A percentile compares a stretch with the other conserved stretches of the same genome.
These are phyloP conservation scores for Teunomyces gatunensis DNA, from an alignment of 805 yeast species.

Conservation along the genomic window DNA sequence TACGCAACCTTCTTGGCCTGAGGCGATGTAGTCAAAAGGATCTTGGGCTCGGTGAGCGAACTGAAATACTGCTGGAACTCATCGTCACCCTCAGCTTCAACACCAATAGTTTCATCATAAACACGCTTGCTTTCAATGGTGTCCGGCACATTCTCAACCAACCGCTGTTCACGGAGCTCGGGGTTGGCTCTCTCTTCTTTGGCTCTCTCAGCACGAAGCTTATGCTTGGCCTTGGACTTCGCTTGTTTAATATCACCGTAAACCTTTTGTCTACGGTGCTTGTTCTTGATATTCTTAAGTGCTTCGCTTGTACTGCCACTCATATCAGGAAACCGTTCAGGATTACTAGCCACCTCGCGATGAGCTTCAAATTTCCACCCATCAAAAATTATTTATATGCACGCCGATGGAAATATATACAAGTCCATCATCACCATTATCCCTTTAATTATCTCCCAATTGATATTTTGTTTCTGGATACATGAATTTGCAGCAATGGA, in stretches of 20 bases:
- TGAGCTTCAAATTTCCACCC: constrained; percentile 4
- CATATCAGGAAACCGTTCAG: constrained; percentile 11
- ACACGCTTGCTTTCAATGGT: constrained; percentile 84
- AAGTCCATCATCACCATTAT: too few species aligned
- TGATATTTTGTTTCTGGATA: background rate
- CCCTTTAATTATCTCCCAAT: too few species aligned
- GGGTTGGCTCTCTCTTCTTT: constrained; percentile 84
- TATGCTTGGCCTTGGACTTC: constrained; percentile 73
- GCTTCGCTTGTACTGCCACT: constrained; percentile 24
- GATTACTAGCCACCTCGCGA: constrained; percentile 1
- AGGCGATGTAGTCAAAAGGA: constrained; percentile 84
- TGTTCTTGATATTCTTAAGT: constrained; percentile 59
- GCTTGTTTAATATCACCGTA: constrained; percentile 73
- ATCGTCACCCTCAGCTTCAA: constrained; percentile 60
- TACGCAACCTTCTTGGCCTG: constrained; percentile 84
- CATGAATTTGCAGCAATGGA: constrained; percentile 17
- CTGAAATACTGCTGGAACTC: constrained; percentile 62
- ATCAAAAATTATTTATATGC: background rate
- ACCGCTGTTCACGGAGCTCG: constrained; percentile 73
- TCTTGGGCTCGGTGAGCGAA: constrained; percentile 67
- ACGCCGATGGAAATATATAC: background rate
- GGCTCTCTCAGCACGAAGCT: constrained; percentile 76
- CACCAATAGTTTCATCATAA: constrained; percentile 76
- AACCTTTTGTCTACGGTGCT: constrained; percentile 74
- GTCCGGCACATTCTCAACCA: constrained; percentile 71